Percentiles rank a stretch among this genome's conserved stretches.
phyloP scores from a whole-genome alignment of 1,139 yeast species.

The Debaryomyces singareniensis region DNA sequence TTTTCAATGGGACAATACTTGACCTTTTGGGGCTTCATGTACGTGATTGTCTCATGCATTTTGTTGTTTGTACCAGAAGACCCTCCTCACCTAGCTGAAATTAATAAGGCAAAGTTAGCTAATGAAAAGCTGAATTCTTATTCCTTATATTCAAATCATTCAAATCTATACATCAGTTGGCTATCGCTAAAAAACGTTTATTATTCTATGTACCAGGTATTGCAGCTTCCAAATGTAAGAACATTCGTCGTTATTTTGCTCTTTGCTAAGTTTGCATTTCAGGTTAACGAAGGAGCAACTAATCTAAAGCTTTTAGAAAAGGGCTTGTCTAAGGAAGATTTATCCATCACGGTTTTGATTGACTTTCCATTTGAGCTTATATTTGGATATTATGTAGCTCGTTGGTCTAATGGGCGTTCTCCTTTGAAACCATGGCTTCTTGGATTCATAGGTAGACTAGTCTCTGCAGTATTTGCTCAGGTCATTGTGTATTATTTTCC shows the following conservation, averaged over 20 bases:
- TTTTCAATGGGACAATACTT: conserved; percentile 71
- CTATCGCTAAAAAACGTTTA: conserved; percentile 49
- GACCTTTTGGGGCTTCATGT: conserved; percentile 70
- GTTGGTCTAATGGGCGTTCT: conserved; percentile 76
- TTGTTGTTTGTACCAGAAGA: conserved; percentile 62
- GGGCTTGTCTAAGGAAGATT: conserved; percentile 89
- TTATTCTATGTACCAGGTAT: conserved; percentile 66
- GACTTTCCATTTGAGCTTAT: conserved; percentile 95
- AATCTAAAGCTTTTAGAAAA: conserved; percentile 86
- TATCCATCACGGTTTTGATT: conserved; percentile 85
- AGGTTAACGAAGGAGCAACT: conserved; percentile 94
- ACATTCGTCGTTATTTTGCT: conserved; percentile 68
- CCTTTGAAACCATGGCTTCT: conserved; percentile 84
- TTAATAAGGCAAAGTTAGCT: conserved; percentile 34
- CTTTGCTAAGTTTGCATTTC: conserved; percentile 85
- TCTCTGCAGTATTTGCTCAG: conserved; percentile 74
- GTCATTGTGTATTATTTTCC: conserved; percentile 72
- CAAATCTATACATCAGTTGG: conserved; percentile 14
- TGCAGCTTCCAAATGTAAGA: conserved; percentile 72
- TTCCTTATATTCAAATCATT: conserved; percentile 20
- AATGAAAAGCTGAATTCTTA: conserved; percentile 23
- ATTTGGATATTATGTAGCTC: conserved; percentile 93
- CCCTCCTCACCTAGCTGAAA: conserved; percentile 43
- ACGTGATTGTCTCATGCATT: conserved; percentile 58
- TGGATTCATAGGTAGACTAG: conserved; percentile 81